These are phyloP conservation scores for Chlorella sorokiniana DNA, from an alignment of 139 green algal species.

Conservation along the genomic window DNA sequence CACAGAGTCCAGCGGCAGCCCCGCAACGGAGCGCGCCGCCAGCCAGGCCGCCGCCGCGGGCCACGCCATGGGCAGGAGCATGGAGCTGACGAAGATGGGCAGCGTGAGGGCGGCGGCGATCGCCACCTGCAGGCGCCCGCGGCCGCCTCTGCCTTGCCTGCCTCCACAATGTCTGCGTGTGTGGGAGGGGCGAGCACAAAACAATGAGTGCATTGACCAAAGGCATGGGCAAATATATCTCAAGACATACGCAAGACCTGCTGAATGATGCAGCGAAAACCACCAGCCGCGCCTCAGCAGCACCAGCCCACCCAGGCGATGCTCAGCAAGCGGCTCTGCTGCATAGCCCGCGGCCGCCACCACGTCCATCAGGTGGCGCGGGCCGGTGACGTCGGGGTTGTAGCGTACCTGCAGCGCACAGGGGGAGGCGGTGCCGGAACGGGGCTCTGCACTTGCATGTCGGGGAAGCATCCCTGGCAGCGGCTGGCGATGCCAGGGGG, in stretches of 20 bases:
- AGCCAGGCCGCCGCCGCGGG: constrained; percentile 3
- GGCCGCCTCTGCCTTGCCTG: constrained; percentile 52
- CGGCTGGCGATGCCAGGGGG: too few species aligned
- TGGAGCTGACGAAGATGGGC: constrained; percentile 88
- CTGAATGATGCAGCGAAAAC: too few species aligned
- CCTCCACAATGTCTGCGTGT: constrained; percentile 11
- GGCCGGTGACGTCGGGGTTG: constrained; percentile 69
- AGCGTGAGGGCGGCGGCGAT: constrained; percentile 72
- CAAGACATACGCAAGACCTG: not conserved
- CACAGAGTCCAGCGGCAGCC: constrained; percentile 75
- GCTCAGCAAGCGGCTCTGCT: constrained; percentile 27
- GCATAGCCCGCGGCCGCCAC: constrained; percentile 67
- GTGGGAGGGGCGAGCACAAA: not conserved
- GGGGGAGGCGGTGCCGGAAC: too few species aligned
- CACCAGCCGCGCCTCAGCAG: not conserved
- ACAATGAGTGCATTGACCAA: not conserved
- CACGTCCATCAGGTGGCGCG: constrained; percentile 71
- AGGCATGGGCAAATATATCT: not conserved
- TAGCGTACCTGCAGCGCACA: constrained; percentile 55
- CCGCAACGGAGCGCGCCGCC: constrained; percentile 26
- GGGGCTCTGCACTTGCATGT: too few species aligned
- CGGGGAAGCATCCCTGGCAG: too few species aligned
- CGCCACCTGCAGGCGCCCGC: constrained; percentile 55
- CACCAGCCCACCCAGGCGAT: constrained; percentile 4
- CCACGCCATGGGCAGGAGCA: constrained; percentile 83